These are phyloP conservation scores for Stereocaulon alpinum DNA, from an alignment of 495 filamentous ascomycete genomes.

Conservation along the genomic window DNA sequence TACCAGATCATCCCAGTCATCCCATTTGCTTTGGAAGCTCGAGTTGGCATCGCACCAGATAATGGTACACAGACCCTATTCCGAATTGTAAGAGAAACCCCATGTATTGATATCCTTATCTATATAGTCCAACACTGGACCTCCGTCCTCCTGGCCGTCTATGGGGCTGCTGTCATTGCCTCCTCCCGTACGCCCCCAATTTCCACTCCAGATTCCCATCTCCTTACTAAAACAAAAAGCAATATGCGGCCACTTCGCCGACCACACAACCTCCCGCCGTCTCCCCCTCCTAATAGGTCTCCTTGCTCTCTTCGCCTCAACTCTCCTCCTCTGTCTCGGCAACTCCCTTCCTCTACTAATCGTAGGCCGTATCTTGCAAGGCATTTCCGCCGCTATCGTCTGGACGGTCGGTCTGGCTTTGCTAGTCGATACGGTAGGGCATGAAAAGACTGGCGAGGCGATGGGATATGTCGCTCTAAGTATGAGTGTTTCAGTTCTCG, in stretches of 20 bases:
- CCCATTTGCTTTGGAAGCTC: conserved; percentile 60
- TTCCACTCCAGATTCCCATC: neutral
- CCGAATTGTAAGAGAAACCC: too few relatives aligned
- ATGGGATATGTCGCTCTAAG: conserved; percentile 67
- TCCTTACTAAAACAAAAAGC: neutral
- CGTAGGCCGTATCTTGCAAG: conserved; percentile 64
- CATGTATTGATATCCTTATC: conserved; percentile 23
- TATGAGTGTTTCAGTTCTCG: conserved; percentile 57
- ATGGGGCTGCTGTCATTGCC: conserved; percentile 62
- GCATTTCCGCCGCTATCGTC: conserved; percentile 64
- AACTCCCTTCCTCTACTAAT: conserved; percentile 55
- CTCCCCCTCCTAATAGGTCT: conserved; percentile 63
- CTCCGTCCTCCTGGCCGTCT: conserved; percentile 68
- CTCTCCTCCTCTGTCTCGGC: conserved; percentile 67
- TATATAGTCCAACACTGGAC: conserved; percentile 56
- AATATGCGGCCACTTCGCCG: conserved; percentile 43
- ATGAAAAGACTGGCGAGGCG: conserved; percentile 53
- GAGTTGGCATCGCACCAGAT: conserved; percentile 46
- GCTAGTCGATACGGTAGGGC: conserved; percentile 27
- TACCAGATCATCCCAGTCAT: conserved; percentile 65
- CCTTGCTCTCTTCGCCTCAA: conserved; percentile 55
- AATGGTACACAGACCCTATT: conserved; percentile 1
- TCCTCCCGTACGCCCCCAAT: conserved; percentile 34
- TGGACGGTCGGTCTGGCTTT: conserved; percentile 50
- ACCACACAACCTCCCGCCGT: conserved; percentile 58